Percentiles rank a stretch among this genome's conserved stretches.
Conservation (phyloP, 176 grass and related monocot species). For the Juncus effusus region DNA sequence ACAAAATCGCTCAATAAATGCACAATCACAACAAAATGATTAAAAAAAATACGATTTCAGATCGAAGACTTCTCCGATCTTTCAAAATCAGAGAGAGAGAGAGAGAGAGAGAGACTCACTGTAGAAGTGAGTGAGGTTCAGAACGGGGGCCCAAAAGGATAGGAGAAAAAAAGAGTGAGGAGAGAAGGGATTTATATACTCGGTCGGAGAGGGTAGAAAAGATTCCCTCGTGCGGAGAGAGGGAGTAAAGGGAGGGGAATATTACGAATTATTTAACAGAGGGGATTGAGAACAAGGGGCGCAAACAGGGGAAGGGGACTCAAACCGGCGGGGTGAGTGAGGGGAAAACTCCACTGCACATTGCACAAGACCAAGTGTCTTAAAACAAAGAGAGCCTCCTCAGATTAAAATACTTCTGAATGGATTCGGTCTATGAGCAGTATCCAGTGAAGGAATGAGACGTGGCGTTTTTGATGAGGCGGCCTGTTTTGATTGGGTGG, state of each 20-base stretch:
- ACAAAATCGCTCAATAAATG: background rate
- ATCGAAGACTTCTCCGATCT: conserved; percentile 11
- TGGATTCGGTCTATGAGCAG: too few relatives aligned
- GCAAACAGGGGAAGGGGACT: conserved; percentile 23
- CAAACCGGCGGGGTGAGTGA: background rate
- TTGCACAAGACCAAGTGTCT: background rate
- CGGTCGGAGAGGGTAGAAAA: background rate
- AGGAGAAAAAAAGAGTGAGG: background rate
- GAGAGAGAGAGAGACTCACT: conserved; percentile 8
- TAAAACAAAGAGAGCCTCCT: too few relatives aligned
- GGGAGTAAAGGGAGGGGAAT: background rate
- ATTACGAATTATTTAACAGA: conserved; percentile 20
- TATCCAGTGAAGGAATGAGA: too few relatives aligned
- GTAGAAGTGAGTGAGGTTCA: conserved; percentile 11
- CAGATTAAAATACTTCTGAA: too few relatives aligned
- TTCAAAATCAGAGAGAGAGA: conserved; percentile 4
- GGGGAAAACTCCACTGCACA: background rate
- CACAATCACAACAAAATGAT: background rate
- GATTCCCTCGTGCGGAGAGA: conserved; percentile 22
- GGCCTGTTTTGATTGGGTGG: background rate
- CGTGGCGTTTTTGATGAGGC: background rate
- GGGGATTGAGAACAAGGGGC: conserved; percentile 36
- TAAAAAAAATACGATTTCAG: background rate
- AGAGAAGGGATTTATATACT: conserved; percentile 22
- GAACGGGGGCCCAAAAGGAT: background rate